Base-by-base conservation (phyloP, 169 alveolate species). In the Cryptosporidium muris region DNA sequence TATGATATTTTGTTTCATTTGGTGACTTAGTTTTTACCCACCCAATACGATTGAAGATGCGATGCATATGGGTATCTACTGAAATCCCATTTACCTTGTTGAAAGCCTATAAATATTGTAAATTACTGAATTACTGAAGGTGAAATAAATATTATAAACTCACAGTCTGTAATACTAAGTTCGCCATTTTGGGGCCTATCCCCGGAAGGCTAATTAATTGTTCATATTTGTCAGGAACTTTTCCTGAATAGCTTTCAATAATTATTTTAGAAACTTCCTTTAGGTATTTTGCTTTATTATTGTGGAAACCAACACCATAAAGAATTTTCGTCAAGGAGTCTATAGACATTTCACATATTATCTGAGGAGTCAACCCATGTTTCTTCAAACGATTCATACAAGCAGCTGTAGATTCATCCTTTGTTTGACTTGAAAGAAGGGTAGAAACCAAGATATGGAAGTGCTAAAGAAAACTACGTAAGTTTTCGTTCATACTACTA, bases 171-270 rank as follows among this genome's bases (percentile, higher is more conserved):
- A 95, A 74, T 65, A 95, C 93, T 49, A 97, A 90, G 65, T 95
- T 90, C 11, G 98, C 98, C 94, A 96, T 95, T 85, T 97, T 97
- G 34, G 96, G 97, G 12, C 99, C 99, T 48, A 97, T 94, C 11
- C 99, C 99, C 34, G 97, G 97, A 9, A 96, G 91, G 60, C 90
- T 81, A 12, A 93, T 89, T 48, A 97, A 82, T 36, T 88, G 97
- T 60, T 96, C 95, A 56, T 89, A 88, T 45, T 89, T 91, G 52
- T 90, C 90, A 3, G 99, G 99, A 2, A 96, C 95, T 62, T 91
- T 94, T 7, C 96, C 97, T 34, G 94, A 91, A 68, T 91, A 94
- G 56, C 95, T 80, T 3, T 95, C 93, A 51, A 89, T 74, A 9
- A 96, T 81, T 11, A 92, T 92, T 65, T 92, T 91, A 0, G 98